phyloP scores from a whole-genome alignment of 2,329 filamentous ascomycete genomes.

The Mariannaea sp. region DNA sequence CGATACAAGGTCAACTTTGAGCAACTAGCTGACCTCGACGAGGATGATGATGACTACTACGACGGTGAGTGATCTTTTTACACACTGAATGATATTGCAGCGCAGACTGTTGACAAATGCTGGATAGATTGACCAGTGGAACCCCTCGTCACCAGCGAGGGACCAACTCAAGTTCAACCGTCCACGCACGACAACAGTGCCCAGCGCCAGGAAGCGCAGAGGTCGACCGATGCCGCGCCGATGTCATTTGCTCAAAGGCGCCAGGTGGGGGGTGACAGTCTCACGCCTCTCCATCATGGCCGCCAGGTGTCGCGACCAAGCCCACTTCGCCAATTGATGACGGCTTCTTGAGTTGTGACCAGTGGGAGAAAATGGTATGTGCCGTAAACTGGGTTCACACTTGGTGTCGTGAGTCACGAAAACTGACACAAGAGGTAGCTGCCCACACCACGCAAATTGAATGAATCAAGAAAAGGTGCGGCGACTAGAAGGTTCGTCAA shows the following conservation, averaged over 20 bases:
- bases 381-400: background rate
- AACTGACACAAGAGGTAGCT: constrained; percentile 30
- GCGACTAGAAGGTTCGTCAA: constrained; percentile 32
- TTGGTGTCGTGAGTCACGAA: constrained; percentile 15
- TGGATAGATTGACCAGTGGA: constrained; percentile 82
- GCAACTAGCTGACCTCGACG: constrained; percentile 91
- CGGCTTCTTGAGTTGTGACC: constrained; percentile 58
- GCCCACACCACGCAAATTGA: constrained; percentile 36
- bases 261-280: constrained; percentile 52
- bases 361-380: constrained; percentile 40
- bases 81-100: background rate
- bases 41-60: constrained; percentile 96
- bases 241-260: constrained; percentile 52
- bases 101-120: constrained; percentile 15
- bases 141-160: constrained; percentile 88
- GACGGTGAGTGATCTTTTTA: constrained; percentile 51
- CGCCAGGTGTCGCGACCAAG: constrained; percentile 64
- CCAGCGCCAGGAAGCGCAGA: constrained; percentile 47
- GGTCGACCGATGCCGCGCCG: constrained; percentile 52
- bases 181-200: constrained; percentile 50
- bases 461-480: constrained; percentile 32
- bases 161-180: constrained; percentile 68
- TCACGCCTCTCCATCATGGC: constrained; percentile 49
- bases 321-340: constrained; percentile 72
- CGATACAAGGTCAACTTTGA: constrained; percentile 99